Evolutionary conservation across 495 filamentous ascomycete species (phyloP).

Genomic region (Trichoderma asperelloides): DNA sequence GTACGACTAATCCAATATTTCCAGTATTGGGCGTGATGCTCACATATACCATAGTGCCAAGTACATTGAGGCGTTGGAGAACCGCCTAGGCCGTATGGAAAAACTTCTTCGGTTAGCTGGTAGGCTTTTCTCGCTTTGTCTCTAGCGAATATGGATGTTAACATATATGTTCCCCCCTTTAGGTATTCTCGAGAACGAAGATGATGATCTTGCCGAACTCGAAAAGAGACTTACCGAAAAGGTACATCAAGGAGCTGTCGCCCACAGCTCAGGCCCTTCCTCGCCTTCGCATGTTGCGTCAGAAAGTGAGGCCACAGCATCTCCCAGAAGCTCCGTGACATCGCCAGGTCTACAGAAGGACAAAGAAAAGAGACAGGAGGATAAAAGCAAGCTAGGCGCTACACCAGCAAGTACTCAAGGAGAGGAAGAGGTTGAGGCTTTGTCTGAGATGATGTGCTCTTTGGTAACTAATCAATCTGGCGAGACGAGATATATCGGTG

Average conservation of each 20-base stretch:
- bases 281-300: constrained; percentile 37
- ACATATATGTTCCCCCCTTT: not conserved
- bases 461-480: constrained; percentile 95
- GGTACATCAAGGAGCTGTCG: constrained; percentile 34
- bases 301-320: constrained; percentile 41
- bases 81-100: constrained; percentile 90
- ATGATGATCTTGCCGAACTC: constrained; percentile 80
- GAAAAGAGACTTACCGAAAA: constrained; percentile 75
- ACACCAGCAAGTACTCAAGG: constrained; percentile 27
- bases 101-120: constrained; percentile 78
- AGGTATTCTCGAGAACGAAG: constrained; percentile 73
- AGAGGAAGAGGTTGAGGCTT: constrained; percentile 69
- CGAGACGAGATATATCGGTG: constrained; percentile 95
- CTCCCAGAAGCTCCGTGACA: constrained; percentile 47
- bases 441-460: constrained; percentile 99
- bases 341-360: constrained; percentile 51
- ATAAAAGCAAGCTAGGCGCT: constrained; percentile 23
- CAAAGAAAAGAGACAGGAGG: constrained; percentile 38
- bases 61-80: constrained; percentile 96
- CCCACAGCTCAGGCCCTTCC: constrained; percentile 35
- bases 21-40: not conserved
- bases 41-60: constrained; percentile 56
- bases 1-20: constrained; percentile 37
- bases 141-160: not conserved
- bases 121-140: constrained; percentile 14